A percentile compares a stretch with the other conserved stretches of the same genome.
Conservation (phyloP, 2,329 filamentous ascomycete genomes). For the Diaporthe citri region DNA sequence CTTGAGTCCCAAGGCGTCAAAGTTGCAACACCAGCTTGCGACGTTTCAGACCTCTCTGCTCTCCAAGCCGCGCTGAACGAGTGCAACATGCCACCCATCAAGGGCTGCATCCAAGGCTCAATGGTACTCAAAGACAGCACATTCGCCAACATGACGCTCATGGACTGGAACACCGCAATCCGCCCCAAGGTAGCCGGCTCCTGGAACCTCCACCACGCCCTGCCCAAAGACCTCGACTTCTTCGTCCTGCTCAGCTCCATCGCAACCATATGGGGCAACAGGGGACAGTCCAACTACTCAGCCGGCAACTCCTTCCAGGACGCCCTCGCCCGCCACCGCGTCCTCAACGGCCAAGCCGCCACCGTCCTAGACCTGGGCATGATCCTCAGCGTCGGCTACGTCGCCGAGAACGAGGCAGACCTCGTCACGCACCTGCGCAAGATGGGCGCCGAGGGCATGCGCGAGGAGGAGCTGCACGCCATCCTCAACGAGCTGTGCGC, state of each 20-base stretch:
- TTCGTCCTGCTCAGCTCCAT: slow-evolving; percentile 34
- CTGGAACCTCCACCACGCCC: not conserved
- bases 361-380: slow-evolving; percentile 42
- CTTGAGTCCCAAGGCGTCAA: slow-evolving; percentile 23
- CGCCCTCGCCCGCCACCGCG: slow-evolving; percentile 42
- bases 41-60: slow-evolving; percentile 33
- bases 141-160: not conserved
- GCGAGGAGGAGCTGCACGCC: slow-evolving; percentile 35
- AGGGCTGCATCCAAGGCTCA: slow-evolving; percentile 2
- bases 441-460: slow-evolving; percentile 32
- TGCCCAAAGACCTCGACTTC: slow-evolving; percentile 23
- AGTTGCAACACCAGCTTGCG: slow-evolving; percentile 36
- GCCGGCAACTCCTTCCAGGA: slow-evolving; percentile 40
- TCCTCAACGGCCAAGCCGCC: slow-evolving; percentile 42
- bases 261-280: slow-evolving; percentile 10
- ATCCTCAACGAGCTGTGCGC: slow-evolving; percentile 45
- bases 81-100: slow-evolving; percentile 6
- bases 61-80: not conserved
- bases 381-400: slow-evolving; percentile 33
- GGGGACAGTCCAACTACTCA: slow-evolving; percentile 33
- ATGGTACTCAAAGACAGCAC: slow-evolving; percentile 17
- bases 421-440: slow-evolving; percentile 41
- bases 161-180: not conserved
- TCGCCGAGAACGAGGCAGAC: slow-evolving; percentile 45
- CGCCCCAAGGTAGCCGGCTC: not conserved